phyloP scores from a whole-genome alignment of 108 stramenopile genomes.

The Mediolabrus comicus region DNA sequence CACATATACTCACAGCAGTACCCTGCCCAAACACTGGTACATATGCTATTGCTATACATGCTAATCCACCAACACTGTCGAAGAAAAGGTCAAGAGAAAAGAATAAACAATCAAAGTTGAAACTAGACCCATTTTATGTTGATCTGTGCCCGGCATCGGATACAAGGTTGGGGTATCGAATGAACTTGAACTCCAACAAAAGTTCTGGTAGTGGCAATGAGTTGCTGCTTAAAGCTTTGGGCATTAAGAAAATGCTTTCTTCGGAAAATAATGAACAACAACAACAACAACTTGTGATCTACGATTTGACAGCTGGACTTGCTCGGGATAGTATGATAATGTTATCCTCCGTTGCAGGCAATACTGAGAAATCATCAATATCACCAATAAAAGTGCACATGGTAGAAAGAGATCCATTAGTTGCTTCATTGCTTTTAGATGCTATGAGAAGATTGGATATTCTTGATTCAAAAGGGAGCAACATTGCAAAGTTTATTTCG shows the following conservation, averaged over 20 bases:
- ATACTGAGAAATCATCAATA: neutral
- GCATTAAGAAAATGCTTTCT: constrained; percentile 35
- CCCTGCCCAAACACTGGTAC: constrained; percentile 19
- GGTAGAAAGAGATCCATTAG: constrained; percentile 81
- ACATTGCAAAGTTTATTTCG: constrained; percentile 25
- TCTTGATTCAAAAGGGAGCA: neutral
- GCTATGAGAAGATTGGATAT: constrained; percentile 61
- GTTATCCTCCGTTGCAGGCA: constrained; percentile 31
- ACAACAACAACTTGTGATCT: constrained; percentile 30
- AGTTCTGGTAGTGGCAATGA: constrained; percentile 40
- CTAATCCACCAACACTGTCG: neutral
- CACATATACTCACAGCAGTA: constrained; percentile 34
- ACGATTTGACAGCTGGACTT: constrained; percentile 86
- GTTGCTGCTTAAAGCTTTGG: constrained; percentile 62
- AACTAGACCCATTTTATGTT: constrained; percentile 45
- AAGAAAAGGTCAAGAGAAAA: constrained; percentile 2
- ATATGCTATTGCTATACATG: constrained; percentile 26
- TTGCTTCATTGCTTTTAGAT: constrained; percentile 62
- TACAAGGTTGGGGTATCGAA: constrained; percentile 53
- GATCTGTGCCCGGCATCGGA: constrained; percentile 63
- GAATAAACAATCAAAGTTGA: neutral
- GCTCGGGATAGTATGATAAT: constrained; percentile 75
- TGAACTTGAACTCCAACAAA: constrained; percentile 2
- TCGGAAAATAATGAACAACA: constrained; percentile 1
- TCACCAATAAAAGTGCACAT: constrained; percentile 45